Conservation (phyloP, 2,329 filamentous ascomycete species). For the Aspergillaceae sp. region DNA sequence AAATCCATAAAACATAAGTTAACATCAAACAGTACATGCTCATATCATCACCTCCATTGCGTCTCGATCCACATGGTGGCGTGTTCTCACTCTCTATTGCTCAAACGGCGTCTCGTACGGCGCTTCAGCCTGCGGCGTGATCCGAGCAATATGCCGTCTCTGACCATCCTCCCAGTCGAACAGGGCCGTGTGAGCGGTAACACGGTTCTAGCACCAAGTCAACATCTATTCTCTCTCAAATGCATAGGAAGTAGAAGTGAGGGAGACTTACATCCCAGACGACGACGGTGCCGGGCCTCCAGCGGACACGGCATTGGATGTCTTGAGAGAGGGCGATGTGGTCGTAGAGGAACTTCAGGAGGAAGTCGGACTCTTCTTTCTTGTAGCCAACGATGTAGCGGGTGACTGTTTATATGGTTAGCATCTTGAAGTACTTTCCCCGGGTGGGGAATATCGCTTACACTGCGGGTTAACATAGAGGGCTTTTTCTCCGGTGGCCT, state of each 20-base stretch:
- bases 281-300: conserved; percentile 71
- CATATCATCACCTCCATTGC: too few species aligned
- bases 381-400: conserved; percentile 74
- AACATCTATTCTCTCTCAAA: conserved; percentile 2
- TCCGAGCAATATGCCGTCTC: conserved; percentile 67
- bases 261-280: conserved; percentile 59
- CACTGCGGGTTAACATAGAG: conserved; percentile 77
- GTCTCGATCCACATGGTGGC: not conserved
- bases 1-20: too few species aligned
- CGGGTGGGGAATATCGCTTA: conserved; percentile 33
- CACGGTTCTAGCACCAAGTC: conserved; percentile 48
- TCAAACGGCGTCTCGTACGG: conserved; percentile 62
- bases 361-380: conserved; percentile 72
- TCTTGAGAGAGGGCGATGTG: conserved; percentile 65
- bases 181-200: conserved; percentile 69
- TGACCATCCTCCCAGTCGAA: conserved; percentile 75
- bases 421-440: not conserved
- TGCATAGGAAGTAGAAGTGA: not conserved
- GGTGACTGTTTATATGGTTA: conserved; percentile 49
- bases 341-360: conserved; percentile 69
- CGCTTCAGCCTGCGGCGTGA: conserved; percentile 73
- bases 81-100: conserved; percentile 9
- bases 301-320: conserved; percentile 66
- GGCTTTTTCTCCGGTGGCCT: conserved; percentile 68
- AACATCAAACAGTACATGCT: too few species aligned